Evolutionary conservation across 257 asterid genomes (phyloP), one percentile per base, ranked within the genome.

Genomic region (Lithospermum erythrorhizon): DNA sequence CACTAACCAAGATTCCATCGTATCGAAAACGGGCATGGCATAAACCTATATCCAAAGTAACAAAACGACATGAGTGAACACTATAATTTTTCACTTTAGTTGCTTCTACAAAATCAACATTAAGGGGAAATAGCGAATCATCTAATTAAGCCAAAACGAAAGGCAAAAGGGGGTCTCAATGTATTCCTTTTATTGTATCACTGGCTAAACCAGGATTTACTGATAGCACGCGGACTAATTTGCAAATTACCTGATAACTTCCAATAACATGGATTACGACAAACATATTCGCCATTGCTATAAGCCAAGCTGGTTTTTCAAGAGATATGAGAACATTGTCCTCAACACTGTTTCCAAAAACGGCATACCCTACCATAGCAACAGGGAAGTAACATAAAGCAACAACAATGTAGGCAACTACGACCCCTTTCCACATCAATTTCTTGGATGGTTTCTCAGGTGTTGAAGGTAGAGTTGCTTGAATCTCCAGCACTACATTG

Each of bases 21-120:
- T 89, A 84, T 89, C 96, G 66, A 89, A 89, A 53, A 89, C 96
- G 6, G 95, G 96, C 95, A 89, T 83, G 6, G 96, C 95, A 23
- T 89, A 86, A 32, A 86, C 82, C 95, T 87, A 83, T n/a, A n/a
- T n/a, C n/a, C 68, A 70, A 27, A 4, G 2, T 41, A 10, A 57
- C 17, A 2, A 53, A 4, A 7, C n/a, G n/a, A n/a, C n/a, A n/a
- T n/a, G n/a, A n/a, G n/a, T n/a, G n/a, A n/a, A n/a, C n/a, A n/a
- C n/a, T n/a, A n/a, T n/a, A 53, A 17, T n/a, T 53, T 2, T 9
- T 54, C 8, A 54, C 19, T 19, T 0, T 14, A 9, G 30, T 27
- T 27, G n/a, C n/a, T n/a, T n/a, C n/a, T n/a, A n/a, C n/a, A n/a
- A n/a, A n/a, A n/a, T n/a, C n/a, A n/a, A n/a, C n/a, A n/a, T n/a